Evolutionary conservation across 306 rosid genomes (phyloP).

Genomic region (Sphenostylis stenocarpa): DNA sequence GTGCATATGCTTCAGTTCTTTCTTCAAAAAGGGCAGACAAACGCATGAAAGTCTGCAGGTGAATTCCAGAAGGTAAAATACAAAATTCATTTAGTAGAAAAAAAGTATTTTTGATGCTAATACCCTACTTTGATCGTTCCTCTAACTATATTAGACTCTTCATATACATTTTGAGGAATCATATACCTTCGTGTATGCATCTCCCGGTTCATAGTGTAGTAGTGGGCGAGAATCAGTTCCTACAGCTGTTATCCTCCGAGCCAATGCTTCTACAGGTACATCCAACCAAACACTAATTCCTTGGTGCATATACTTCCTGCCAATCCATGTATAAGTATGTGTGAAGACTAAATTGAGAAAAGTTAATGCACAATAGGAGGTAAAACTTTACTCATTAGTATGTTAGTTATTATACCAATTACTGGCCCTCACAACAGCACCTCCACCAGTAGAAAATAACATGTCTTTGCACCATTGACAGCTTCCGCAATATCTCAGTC

Average conservation of each 20-base stretch:
- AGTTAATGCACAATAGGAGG: not conserved
- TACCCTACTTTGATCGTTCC: not conserved
- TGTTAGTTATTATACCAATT: constrained; percentile 59
- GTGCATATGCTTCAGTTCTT: constrained; percentile 68
- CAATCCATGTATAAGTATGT: not conserved
- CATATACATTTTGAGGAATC: not conserved
- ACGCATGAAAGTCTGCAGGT: constrained; percentile 57
- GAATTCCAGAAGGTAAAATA: constrained; percentile 23
- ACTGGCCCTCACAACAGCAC: constrained; percentile 70
- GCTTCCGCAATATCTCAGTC: constrained; percentile 64
- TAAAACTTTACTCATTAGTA: not conserved
- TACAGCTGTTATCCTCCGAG: constrained; percentile 69
- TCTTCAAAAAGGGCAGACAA: constrained; percentile 64
- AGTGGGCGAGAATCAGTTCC: constrained; percentile 92
- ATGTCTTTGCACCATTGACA: constrained; percentile 52
- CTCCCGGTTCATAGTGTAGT: constrained; percentile 61
- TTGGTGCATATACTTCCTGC: constrained; percentile 76
- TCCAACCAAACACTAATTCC: constrained; percentile 88
- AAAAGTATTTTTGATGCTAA: not conserved
- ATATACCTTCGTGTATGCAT: constrained; percentile 56
- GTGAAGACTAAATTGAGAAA: not conserved
- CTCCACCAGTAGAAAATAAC: constrained; percentile 93
- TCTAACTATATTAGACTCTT: not conserved
- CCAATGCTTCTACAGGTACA: constrained; percentile 83
- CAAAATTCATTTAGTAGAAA: not conserved